A percentile compares a stretch with the other conserved stretches of the same genome.
phyloP scores from a whole-genome alignment of 768 basidiomycete species.

The Candolleomyces eurysporus region DNA sequence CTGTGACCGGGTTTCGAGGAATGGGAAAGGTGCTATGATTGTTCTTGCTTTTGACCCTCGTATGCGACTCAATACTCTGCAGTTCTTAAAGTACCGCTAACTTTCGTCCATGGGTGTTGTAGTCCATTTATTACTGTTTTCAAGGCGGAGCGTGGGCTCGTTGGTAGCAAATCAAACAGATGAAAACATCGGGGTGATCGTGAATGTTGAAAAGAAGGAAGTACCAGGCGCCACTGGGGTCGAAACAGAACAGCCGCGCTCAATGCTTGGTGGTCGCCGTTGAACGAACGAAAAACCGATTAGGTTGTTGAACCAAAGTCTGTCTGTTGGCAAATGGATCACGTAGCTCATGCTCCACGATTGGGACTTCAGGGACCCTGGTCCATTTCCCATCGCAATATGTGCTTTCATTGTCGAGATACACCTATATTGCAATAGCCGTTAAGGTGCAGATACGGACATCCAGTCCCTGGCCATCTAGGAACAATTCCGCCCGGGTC shows the following conservation, averaged over 20 bases:
- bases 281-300: neutral
- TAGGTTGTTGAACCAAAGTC: neutral
- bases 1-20: constrained; percentile 56
- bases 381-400: no score
- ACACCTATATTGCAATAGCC: no score
- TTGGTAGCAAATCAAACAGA: neutral
- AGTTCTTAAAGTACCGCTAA: constrained; percentile 14
- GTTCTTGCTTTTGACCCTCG: constrained; percentile 60
- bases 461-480: no score
- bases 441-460: no score
- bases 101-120: neutral
- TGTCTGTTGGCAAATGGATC: no score
- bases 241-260: neutral
- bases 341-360: no score
- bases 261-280: neutral
- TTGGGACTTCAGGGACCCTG: no score
- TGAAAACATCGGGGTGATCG: neutral
- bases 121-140: neutral
- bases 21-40: constrained; percentile 60
- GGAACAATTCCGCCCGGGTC: no score
- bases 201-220: neutral
- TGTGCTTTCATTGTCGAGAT: no score
- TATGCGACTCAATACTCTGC: constrained; percentile 57
- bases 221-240: neutral
- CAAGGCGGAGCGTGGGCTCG: neutral